Base-by-base conservation (phyloP, 2,329 filamentous ascomycete genomes). In the Thyridium curvatum region DNA sequence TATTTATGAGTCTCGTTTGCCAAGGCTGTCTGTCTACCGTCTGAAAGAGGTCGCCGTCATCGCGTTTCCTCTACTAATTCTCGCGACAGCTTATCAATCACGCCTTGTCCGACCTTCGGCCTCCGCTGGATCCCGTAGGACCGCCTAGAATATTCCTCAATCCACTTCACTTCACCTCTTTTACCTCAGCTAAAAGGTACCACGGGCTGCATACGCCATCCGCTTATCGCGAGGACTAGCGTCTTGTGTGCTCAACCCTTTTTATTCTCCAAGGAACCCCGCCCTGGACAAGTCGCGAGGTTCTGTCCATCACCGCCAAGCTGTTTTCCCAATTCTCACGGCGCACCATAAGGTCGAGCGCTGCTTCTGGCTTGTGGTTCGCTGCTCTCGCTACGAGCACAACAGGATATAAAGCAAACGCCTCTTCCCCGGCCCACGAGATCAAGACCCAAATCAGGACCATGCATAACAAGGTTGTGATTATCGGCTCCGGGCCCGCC, bases 391-490 rank as follows among this genome's bases (percentile, higher is more conserved):
- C 81, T 26, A 26, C 21, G 21, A 26, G 21, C 31, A 71, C 86
- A 38, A 61, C 72, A 45, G 76, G 82, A 45, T 69, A 85, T 50
- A 80, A 79, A 43, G 67, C 64, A 43, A 69, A 66, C 29, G 45
- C 55, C 8, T 44, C 46, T 29, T 46, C 52, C 35, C n/a, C n/a
- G n/a, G 46, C 56, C n/a, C 49, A 41, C 39, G 58, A 60, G 52
- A 52, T 63, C 46, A 59, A 59, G 47, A 62, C 21, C 21, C 21
- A 52, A 51, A 55, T 67, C 40, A 55, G 60, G 41, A 62, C 60
- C 18, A 94, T 95, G 84, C 93, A 97, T 67, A 86, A 78, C 69
- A 93, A 91, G 66, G 83, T 96, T 56, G 86, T 96, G 59, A 88
- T 89, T 58, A 84, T 87, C 68, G 90, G 93, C 71, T 98, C 93